Percentiles rank a stretch among this genome's conserved stretches.
phyloP scores from a whole-genome alignment of 495 filamentous ascomycete genomes.

The Friedmanniomyces simplex region DNA sequence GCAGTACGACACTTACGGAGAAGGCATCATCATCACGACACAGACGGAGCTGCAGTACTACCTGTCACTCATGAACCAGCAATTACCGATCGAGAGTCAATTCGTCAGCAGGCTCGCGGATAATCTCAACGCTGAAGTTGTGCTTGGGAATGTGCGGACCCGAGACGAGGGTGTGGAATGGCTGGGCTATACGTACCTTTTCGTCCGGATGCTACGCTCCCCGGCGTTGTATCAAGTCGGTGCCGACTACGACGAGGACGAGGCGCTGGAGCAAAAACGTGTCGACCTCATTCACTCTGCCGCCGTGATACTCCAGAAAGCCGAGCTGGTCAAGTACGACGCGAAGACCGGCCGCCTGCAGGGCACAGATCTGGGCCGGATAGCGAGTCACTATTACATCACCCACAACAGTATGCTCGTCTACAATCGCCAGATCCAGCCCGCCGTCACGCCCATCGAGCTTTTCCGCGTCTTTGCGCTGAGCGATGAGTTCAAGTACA shows the following conservation, averaged over 20 bases:
- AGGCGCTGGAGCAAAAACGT: constrained; percentile 84
- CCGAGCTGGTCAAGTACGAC: constrained; percentile 86
- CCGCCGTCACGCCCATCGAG: constrained; percentile 81
- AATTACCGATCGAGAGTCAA: constrained; percentile 95
- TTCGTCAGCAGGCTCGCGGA: constrained; percentile 87
- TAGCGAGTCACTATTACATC: constrained; percentile 98
- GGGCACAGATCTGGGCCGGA: constrained; percentile 84
- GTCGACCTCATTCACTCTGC: constrained; percentile 95
- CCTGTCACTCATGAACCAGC: constrained; percentile 88
- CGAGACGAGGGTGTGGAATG: constrained; percentile 95
- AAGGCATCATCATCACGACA: constrained; percentile 96
- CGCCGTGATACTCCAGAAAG: constrained; percentile 75
- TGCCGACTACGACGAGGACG: constrained; percentile 87
- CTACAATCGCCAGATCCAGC: constrained; percentile 92
- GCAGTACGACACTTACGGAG: constrained; percentile 94
- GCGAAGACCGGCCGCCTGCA: constrained; percentile 84
- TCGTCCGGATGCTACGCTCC: constrained; percentile 93
- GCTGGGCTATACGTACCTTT: constrained; percentile 97
- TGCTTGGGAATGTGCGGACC: constrained; percentile 86
- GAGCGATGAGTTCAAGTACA: constrained; percentile 98
- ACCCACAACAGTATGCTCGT: constrained; percentile 90
- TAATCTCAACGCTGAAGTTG: constrained; percentile 95
- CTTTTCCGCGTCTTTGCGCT: constrained; percentile 96
- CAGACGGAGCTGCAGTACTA: constrained; percentile 95
- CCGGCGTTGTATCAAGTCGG: constrained; percentile 94